These are phyloP conservation scores for Chlorencoelia australis DNA, from an alignment of 2,329 filamentous ascomycete genomes.

Conservation along the genomic window DNA sequence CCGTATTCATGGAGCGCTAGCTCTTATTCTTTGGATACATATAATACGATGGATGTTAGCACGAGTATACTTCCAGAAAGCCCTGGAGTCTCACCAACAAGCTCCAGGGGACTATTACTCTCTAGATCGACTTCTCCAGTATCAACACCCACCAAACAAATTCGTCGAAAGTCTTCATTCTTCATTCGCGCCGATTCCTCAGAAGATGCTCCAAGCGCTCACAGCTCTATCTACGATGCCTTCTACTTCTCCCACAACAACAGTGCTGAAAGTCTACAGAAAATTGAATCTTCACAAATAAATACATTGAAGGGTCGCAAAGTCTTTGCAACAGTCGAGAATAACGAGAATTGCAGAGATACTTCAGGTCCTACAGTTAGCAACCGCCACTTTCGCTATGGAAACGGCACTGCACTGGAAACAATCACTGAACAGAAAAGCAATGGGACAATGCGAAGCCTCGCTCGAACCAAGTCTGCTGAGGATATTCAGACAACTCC, in stretches of 20 bases:
- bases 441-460: slow-evolving; percentile 26
- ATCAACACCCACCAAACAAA: slow-evolving; percentile 12
- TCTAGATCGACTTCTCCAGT: slow-evolving; percentile 9
- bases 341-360: slow-evolving; percentile 13
- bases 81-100: background rate
- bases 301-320: too few relatives aligned
- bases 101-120: slow-evolving; percentile 13
- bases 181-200: slow-evolving; percentile 27
- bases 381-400: slow-evolving; percentile 28
- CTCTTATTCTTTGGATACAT: slow-evolving; percentile 16
- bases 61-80: slow-evolving; percentile 8
- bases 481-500: slow-evolving; percentile 19
- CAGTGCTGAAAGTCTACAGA: slow-evolving; percentile 20
- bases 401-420: slow-evolving; percentile 30
- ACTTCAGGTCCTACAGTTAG: background rate
- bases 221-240: slow-evolving; percentile 31
- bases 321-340: too few relatives aligned
- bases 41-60: slow-evolving; percentile 14
- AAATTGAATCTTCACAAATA: slow-evolving; percentile 9
- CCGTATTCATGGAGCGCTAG: background rate
- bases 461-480: slow-evolving; percentile 18
- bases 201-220: slow-evolving; percentile 28
- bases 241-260: slow-evolving; percentile 27
- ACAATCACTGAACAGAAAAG: slow-evolving; percentile 35
- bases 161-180: slow-evolving; percentile 27